phyloP scores from a whole-genome alignment of 345 rosid genomes.

The Crucihimalaya himalaica region DNA sequence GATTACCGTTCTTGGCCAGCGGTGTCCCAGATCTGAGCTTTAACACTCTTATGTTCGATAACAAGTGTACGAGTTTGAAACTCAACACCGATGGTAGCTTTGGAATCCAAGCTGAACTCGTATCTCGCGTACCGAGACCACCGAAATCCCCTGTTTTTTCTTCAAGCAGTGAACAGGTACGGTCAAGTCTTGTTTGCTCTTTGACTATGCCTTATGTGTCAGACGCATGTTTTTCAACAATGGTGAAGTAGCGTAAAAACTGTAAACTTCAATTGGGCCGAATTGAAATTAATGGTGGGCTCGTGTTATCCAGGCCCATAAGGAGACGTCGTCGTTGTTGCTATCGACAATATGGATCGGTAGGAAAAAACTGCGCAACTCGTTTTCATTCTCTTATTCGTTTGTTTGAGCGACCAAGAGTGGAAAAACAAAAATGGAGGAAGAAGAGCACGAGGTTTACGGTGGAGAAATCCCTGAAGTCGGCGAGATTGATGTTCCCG shows the following conservation, averaged over 20 bases:
- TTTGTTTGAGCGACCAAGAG: not conserved
- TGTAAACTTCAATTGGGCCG: too few species aligned
- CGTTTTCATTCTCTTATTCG: not conserved
- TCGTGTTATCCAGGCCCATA: too few species aligned
- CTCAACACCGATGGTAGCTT: slow-evolving; percentile 95
- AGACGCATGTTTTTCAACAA: too few species aligned
- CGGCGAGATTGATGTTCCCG: not conserved
- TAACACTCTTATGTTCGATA: slow-evolving; percentile 75
- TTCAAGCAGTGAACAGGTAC: too few species aligned
- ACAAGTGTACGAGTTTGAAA: slow-evolving; percentile 79
- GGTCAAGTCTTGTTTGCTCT: too few species aligned
- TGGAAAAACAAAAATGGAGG: not conserved
- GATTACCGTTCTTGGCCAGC: slow-evolving; percentile 86
- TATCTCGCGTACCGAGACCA: slow-evolving; percentile 74
- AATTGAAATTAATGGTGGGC: too few species aligned
- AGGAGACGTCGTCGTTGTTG: not conserved
- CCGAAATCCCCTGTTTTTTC: too few species aligned
- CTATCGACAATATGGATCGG: not conserved
- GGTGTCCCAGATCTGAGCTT: slow-evolving; percentile 99
- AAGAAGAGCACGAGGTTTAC: slow-evolving; percentile 8
- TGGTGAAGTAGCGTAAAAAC: too few species aligned
- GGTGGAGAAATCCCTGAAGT: slow-evolving; percentile 13
- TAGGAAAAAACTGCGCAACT: not conserved
- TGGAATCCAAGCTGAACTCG: slow-evolving; percentile 84
- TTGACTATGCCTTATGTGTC: too few species aligned